Conservation (phyloP, 495 filamentous ascomycete species). For the Astrocystis sublimbata region DNA sequence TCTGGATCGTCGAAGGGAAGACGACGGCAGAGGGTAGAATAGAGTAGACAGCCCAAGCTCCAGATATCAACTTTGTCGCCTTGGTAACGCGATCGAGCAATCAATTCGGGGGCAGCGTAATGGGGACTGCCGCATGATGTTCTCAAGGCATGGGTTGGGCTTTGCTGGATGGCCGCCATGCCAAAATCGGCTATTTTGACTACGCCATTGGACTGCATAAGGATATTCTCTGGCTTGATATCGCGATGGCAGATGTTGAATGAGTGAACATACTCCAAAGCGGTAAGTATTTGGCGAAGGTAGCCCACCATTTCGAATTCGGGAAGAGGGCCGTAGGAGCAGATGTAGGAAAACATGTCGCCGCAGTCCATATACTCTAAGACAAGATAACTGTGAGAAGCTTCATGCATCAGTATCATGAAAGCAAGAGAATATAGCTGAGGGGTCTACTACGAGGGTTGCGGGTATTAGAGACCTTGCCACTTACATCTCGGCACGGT, state of each 20-base stretch:
- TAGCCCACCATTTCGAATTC: constrained; percentile 81
- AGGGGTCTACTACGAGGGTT: not conserved
- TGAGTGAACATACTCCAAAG: constrained; percentile 85
- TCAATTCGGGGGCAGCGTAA: constrained; percentile 91
- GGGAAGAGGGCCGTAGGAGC: constrained; percentile 60
- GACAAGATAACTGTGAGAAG: constrained; percentile 76
- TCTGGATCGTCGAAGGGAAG: constrained; percentile 77
- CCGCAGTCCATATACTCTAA: constrained; percentile 93
- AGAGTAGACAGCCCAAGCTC: constrained; percentile 92
- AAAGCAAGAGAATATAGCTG: not conserved
- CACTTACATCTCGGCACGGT: constrained; percentile 83
- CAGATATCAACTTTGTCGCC: constrained; percentile 87
- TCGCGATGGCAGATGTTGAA: constrained; percentile 96
- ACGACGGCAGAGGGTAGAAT: constrained; percentile 72
- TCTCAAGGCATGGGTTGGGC: constrained; percentile 65
- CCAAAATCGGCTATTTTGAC: constrained; percentile 97
- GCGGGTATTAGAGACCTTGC: not conserved
- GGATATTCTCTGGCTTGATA: constrained; percentile 95
- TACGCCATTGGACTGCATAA: constrained; percentile 68
- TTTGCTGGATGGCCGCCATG: constrained; percentile 91
- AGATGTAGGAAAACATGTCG: constrained; percentile 85
- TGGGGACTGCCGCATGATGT: constrained; percentile 96
- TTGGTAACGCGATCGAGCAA: constrained; percentile 69
- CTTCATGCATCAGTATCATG: not conserved
- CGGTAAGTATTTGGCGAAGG: constrained; percentile 93